A percentile compares a stretch with the other conserved stretches of the same genome.
These are phyloP conservation scores for Thelonectria rubi DNA, from an alignment of 2,329 filamentous ascomycete genomes.

Conservation along the genomic window DNA sequence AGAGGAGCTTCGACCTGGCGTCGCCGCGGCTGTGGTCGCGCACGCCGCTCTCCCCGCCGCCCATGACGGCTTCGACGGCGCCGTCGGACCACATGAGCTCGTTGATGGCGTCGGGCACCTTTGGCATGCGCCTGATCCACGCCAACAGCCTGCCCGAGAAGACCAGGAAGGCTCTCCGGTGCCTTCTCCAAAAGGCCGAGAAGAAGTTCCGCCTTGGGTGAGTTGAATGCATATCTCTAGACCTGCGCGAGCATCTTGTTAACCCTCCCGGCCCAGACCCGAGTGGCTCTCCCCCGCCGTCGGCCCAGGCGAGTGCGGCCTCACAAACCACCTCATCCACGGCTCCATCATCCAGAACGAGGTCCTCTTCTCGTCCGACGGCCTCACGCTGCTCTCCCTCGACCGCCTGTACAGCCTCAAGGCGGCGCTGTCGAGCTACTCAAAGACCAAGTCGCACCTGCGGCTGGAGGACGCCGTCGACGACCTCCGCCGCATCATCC, in stretches of 20 bases:
- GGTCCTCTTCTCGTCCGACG: slow-evolving; percentile 67
- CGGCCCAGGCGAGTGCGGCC: slow-evolving; percentile 53
- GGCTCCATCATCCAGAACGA: slow-evolving; percentile 69
- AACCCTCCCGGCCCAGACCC: slow-evolving; percentile 41
- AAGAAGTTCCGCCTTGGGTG: slow-evolving; percentile 56
- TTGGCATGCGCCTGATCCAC: slow-evolving; percentile 62
- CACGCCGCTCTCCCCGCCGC: slow-evolving; percentile 51
- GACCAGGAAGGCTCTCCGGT: slow-evolving; percentile 58
- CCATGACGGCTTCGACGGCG: slow-evolving; percentile 55
- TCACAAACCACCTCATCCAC: slow-evolving; percentile 62
- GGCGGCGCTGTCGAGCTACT: slow-evolving; percentile 66
- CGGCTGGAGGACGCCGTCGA: slow-evolving; percentile 70
- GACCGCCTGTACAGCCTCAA: slow-evolving; percentile 74
- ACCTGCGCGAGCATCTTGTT: neutral
- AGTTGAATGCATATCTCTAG: slow-evolving; percentile 16
- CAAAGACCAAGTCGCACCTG: slow-evolving; percentile 53
- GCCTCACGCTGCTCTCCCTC: slow-evolving; percentile 66
- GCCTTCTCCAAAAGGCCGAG: slow-evolving; percentile 62
- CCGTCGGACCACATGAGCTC: slow-evolving; percentile 46
- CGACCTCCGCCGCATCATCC: slow-evolving; percentile 67
- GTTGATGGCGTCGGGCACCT: slow-evolving; percentile 49
- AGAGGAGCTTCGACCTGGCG: slow-evolving; percentile 42
- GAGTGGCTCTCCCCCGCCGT: slow-evolving; percentile 56
- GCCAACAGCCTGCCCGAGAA: slow-evolving; percentile 55
- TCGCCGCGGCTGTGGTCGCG: slow-evolving; percentile 44